Evolutionary conservation across 140 eudicot species (phyloP).

Genomic region (Anethum foeniculum): DNA sequence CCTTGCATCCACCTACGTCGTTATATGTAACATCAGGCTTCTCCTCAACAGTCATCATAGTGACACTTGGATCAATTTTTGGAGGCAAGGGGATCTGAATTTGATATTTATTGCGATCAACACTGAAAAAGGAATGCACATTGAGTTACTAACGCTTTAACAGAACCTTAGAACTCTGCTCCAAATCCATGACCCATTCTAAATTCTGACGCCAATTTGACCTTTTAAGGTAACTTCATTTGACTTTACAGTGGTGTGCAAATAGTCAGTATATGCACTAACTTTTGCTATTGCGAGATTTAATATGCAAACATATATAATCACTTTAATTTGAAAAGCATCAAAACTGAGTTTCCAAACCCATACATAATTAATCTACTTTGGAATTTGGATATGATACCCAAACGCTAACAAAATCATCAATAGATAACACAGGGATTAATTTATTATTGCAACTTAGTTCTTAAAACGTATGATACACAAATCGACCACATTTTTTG

Average conservation of each 20-base stretch:
- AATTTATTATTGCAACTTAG: background rate
- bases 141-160: background rate
- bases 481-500: background rate
- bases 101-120: constrained; percentile 84
- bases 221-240: background rate
- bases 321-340: background rate
- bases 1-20: constrained; percentile 99
- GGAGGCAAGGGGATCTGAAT: constrained; percentile 99
- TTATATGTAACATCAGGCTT: constrained; percentile 98
- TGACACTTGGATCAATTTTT: constrained; percentile 95
- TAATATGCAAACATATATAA: background rate
- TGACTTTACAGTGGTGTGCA: background rate
- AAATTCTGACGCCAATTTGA: background rate
- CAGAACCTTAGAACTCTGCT: background rate
- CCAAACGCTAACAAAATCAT: background rate
- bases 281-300: background rate
- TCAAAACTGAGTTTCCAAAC: background rate
- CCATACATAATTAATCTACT: background rate
- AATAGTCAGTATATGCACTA: background rate
- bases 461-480: background rate
- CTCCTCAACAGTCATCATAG: constrained; percentile 99
- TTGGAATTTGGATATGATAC: background rate
- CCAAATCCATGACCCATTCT: background rate
- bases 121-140: constrained; percentile 41
- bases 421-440: background rate